Evolutionary conservation across 2,329 filamentous ascomycete genomes (phyloP).

Genomic region (Aspergillus transmontanensis): DNA sequence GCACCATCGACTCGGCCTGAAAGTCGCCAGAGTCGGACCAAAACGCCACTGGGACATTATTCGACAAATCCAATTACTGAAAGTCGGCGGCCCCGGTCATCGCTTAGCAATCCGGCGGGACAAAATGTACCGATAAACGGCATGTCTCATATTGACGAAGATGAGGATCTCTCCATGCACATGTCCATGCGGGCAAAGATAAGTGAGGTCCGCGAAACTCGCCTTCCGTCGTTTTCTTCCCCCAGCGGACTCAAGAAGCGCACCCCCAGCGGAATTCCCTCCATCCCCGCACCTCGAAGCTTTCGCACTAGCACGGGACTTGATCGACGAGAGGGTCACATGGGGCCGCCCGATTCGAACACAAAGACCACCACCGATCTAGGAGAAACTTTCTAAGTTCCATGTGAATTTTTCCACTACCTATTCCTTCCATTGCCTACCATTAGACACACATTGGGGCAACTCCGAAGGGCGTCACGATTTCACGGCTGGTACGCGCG

Average conservation of each 20-base stretch:
- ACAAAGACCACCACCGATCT: conserved; percentile 54
- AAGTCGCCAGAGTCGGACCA: conserved; percentile 65
- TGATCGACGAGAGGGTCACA: conserved; percentile 42
- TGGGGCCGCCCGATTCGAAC: conserved; percentile 51
- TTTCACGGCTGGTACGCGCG: conserved; percentile 24
- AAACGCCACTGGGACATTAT: conserved; percentile 65
- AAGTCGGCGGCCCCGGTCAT: conserved; percentile 67
- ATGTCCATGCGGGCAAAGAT: conserved; percentile 32
- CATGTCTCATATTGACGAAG: conserved; percentile 59
- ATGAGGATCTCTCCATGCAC: conserved; percentile 51
- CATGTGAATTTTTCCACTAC: background rate
- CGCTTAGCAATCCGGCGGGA: conserved; percentile 62
- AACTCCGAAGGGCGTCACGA: conserved; percentile 18
- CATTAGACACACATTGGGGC: conserved; percentile 6
- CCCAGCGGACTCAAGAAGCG: conserved; percentile 53
- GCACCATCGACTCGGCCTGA: conserved; percentile 58
- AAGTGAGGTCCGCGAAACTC: conserved; percentile 34
- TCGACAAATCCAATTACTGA: conserved; percentile 51
- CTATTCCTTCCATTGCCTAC: conserved; percentile 8
- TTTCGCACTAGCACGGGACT: conserved; percentile 43
- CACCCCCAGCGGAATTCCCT: conserved; percentile 51
- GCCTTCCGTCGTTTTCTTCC: conserved; percentile 52
- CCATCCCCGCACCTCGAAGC: conserved; percentile 42
- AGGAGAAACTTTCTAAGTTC: conserved; percentile 58
- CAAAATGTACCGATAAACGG: conserved; percentile 60